Evolutionary conservation across 2,329 filamentous ascomycete species (phyloP), one percentile per base, ranked within the genome.

Genomic region (Diaporthe sp.): DNA sequence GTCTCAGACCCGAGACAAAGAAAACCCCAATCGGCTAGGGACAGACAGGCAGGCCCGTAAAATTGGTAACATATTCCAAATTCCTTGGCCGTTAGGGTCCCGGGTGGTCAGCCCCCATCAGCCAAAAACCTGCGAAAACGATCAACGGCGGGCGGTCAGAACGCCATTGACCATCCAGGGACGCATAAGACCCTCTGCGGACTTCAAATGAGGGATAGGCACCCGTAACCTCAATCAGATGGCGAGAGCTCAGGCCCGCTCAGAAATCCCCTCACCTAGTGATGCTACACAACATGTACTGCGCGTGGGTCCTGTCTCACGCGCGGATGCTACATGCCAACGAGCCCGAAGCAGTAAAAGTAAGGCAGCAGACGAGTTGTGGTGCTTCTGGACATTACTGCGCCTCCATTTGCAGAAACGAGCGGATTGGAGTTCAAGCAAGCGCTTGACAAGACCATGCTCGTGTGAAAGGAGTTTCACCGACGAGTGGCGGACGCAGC

Each of bases 1-100:
- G 39, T 37, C 63, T 32, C 44, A 66, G 63, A 66, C 27, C 61
- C 37, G 42, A 66, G 61, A 66, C 61, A 66, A 50, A 51, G 44
- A 47, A 42, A 66, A 35, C 44, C 63, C 51, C 44, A 37, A 27
- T 37, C 44, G 63, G 63, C 44, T 51, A 66, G 44, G 44, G 30
- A n/a, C 44, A 66, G 15, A 51, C 22, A 30, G 30, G 30, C 63
- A 66, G 32, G 30, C 32, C 63, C 63, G 30, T 25, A 22, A 27
- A 6, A 15, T 35, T 25, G 44, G 63, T 25, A 37, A 66, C 22
- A 10, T 32, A 12, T 30, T 17, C 22, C 30, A 17, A 22, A 25
- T 27, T 10, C 44, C 61, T 37, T 51, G 30, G 44, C 61, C 61
- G 42, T 50, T 17, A 22, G 4, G 27, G 17, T 19, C 42, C 13